Conservation (phyloP, 2,329 filamentous ascomycete species). For the Simplicillium sp. region DNA sequence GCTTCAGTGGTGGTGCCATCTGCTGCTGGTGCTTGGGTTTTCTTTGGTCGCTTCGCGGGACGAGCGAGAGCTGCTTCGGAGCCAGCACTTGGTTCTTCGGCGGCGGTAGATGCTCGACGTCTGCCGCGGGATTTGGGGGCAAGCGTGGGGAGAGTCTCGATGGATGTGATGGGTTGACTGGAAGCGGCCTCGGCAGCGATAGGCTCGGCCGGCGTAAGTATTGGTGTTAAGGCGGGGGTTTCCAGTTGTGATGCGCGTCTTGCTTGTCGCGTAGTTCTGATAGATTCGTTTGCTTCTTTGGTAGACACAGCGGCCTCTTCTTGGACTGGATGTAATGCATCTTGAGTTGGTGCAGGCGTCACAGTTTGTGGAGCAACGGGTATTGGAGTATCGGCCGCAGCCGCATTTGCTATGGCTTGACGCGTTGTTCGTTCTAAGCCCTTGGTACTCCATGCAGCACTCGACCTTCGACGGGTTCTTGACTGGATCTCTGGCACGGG, state of each 20-base stretch:
- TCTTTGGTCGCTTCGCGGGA: slow-evolving; percentile 5
- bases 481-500: too few relatives aligned
- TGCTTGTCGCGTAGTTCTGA: slow-evolving; percentile 5
- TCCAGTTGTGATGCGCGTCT: slow-evolving; percentile 13
- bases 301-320: too few relatives aligned
- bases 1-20: slow-evolving; percentile 1
- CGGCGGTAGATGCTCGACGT: slow-evolving; percentile 1
- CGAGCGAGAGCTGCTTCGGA: background rate
- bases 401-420: background rate
- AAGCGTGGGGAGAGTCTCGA: background rate
- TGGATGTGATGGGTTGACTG: background rate
- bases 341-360: too few relatives aligned
- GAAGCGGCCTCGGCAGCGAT: too few relatives aligned
- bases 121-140: background rate
- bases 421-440: too few relatives aligned
- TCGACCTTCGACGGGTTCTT: slow-evolving; percentile 2
- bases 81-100: background rate
- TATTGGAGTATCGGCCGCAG: background rate
- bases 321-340: too few relatives aligned
- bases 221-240: background rate
- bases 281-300: too few relatives aligned
- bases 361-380: too few relatives aligned
- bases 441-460: slow-evolving; percentile 2
- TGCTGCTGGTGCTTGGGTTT: background rate
- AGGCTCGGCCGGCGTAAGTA: too few relatives aligned